A percentile compares a stretch with the other conserved stretches of the same genome.
Evolutionary conservation across 306 rosid genomes (phyloP).

Genomic region (Alnus rubra): DNA sequence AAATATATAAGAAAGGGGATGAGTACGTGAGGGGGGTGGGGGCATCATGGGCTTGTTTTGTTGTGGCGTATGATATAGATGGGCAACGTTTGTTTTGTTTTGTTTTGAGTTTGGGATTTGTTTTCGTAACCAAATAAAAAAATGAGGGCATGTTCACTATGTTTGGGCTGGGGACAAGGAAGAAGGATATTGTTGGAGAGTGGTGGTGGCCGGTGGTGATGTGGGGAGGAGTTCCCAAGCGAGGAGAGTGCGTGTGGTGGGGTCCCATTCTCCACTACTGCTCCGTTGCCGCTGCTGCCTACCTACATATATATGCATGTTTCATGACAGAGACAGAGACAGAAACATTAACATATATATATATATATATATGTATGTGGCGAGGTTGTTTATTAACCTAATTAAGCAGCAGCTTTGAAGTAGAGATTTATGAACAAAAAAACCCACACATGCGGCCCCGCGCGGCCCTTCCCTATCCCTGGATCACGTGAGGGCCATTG

Average conservation of each 20-base stretch:
- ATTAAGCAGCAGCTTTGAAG: too few species aligned
- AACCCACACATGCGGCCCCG: too few species aligned
- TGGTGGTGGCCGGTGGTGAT: conserved; percentile 36
- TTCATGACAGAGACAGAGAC: too few species aligned
- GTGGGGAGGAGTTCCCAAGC: conserved; percentile 44
- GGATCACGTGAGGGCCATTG: too few species aligned
- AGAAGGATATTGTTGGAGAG: conserved; percentile 53
- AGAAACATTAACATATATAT: too few species aligned
- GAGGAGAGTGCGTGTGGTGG: conserved; percentile 62
- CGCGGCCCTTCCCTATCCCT: too few species aligned
- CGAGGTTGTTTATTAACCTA: too few species aligned
- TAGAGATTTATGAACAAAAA: too few species aligned
- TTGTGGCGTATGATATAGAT: conserved; percentile 39
- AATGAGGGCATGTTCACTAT: conserved; percentile 2
- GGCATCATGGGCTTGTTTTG: conserved; percentile 65
- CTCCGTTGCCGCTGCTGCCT: too few species aligned
- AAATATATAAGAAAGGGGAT: background rate
- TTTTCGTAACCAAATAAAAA: conserved; percentile 28
- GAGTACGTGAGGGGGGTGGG: conserved; percentile 8
- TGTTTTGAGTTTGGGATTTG: conserved; percentile 48
- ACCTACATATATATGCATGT: too few species aligned
- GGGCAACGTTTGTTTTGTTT: conserved; percentile 68
- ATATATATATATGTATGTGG: too few species aligned
- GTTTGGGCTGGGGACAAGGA: conserved; percentile 43
- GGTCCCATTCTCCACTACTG: conserved; percentile 29